Base-by-base conservation (phyloP, 345 rosid species). In the Melaleuca quinquenervia region DNA sequence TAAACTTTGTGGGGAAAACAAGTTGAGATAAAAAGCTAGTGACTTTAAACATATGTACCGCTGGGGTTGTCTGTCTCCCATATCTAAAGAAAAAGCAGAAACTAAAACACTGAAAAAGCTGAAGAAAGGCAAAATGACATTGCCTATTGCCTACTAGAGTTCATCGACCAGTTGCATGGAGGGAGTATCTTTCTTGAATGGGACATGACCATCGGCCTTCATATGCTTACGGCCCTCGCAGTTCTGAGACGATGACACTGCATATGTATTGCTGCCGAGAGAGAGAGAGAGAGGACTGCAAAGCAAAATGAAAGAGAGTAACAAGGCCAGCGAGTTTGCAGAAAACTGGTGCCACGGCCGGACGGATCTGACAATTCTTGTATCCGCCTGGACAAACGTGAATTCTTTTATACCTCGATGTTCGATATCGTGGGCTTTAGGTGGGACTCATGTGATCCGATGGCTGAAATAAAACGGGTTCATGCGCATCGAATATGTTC, bases 371-470 rank as follows among this genome's bases (percentile, higher is more conserved):
- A 11, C 62, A 27, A 10, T 56, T 56, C 6, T 56, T 56, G 62
- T 24, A 1, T 0, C 41, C 41, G 41, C 41, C 4, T 41, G 41
- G 41, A 41, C 3, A 41, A 41, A 41, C 41, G 41, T 13, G 5
- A 60, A 8, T 64, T 64, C 11, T 0, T 0, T 64, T 64, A 29
- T 22, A 7, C 29, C 44, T 15, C 0, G 11, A 0, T 21, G 15
- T 29, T 62, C 8, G 44, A 29, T 1, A 29, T 7, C 16, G 1
- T 0, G 0, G 1, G 0, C 29, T 2, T 62, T 1, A 64, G 6
- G 0, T 18, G 12, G 5, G 44, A 29, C 44, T 29, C 3, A 7
- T 0, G 1, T 3, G 10, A 36, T 70, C 7, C 9, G 8, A 18
- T 32, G 1, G 1, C 13, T 70, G 21, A 70, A 3, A 29, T 0